phyloP scores from a whole-genome alignment of 2,329 filamentous ascomycete genomes.

The Aspergillaceae sp. region DNA sequence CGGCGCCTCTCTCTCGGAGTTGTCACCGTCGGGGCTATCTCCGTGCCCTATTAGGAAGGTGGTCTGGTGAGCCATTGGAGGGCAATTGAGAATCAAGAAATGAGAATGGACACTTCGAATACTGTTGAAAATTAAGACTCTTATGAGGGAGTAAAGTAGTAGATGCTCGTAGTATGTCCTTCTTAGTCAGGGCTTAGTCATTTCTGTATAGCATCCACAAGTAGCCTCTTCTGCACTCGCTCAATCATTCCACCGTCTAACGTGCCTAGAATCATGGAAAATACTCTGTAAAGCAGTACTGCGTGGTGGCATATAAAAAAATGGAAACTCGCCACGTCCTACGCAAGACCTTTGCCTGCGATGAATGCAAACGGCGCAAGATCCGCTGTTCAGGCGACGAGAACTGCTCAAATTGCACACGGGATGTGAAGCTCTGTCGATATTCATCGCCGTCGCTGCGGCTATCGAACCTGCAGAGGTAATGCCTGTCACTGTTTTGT shows the following conservation, averaged over 20 bases:
- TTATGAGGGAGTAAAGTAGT: too few relatives aligned
- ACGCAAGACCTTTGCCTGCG: conserved; percentile 12
- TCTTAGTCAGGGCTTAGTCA: too few relatives aligned
- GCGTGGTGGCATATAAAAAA: not conserved
- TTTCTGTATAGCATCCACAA: too few relatives aligned
- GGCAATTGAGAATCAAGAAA: not conserved
- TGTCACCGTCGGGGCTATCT: conserved; percentile 4
- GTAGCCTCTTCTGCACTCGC: too few relatives aligned
- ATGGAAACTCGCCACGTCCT: conserved; percentile 6
- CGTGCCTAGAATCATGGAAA: too few relatives aligned
- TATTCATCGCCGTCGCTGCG: conserved; percentile 12
- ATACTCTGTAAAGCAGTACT: not conserved
- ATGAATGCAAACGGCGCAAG: conserved; percentile 13
- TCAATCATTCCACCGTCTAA: too few relatives aligned
- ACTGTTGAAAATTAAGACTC: not conserved
- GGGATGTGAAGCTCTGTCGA: conserved; percentile 10
- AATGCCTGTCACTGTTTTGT: not conserved
- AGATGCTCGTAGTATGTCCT: too few relatives aligned
- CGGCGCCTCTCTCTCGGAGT: not conserved
- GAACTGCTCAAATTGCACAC: conserved; percentile 9
- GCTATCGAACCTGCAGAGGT: conserved; percentile 10
- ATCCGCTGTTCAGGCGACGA: conserved; percentile 13
- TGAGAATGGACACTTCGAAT: too few relatives aligned
- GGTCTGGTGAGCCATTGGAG: too few relatives aligned
- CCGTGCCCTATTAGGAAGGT: not conserved